phyloP scores from a whole-genome alignment of 1,284 basidiomycete genomes.

The Puccinia sorghi region DNA sequence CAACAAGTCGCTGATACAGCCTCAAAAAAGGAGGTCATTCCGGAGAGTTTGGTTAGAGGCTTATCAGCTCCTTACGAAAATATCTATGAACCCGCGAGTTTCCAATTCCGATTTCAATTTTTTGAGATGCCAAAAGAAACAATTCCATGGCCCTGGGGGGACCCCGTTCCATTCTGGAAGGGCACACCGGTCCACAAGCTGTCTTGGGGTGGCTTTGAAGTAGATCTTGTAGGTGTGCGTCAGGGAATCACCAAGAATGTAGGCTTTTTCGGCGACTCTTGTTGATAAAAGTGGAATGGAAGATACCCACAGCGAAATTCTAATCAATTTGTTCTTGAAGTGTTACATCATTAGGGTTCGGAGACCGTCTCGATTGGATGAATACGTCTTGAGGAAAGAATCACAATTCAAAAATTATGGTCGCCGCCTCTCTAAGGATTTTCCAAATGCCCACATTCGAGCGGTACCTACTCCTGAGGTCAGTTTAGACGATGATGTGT shows the following conservation, averaged over 20 bases:
- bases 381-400: constrained; percentile 53
- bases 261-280: constrained; percentile 16
- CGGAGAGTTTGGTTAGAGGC: constrained; percentile 27
- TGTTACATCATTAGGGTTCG: constrained; percentile 54
- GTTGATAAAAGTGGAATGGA: background rate
- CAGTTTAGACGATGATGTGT: constrained; percentile 47
- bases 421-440: constrained; percentile 50
- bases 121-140: constrained; percentile 51
- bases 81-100: background rate
- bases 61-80: constrained; percentile 24
- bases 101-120: constrained; percentile 5
- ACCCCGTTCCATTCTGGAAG: constrained; percentile 52
- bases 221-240: constrained; percentile 53
- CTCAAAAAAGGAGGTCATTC: constrained; percentile 5
- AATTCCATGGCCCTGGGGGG: constrained; percentile 52
- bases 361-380: constrained; percentile 53
- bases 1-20: background rate
- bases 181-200: constrained; percentile 52
- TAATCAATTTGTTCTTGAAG: constrained; percentile 32
- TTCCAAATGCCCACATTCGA: constrained; percentile 52
- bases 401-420: constrained; percentile 53
- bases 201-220: constrained; percentile 55
- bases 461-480: constrained; percentile 50
- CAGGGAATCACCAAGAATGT: constrained; percentile 51
- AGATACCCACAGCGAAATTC: background rate